Base-by-base conservation (phyloP, 805 yeast genomes). In the Suhomyces kilbournensis region DNA sequence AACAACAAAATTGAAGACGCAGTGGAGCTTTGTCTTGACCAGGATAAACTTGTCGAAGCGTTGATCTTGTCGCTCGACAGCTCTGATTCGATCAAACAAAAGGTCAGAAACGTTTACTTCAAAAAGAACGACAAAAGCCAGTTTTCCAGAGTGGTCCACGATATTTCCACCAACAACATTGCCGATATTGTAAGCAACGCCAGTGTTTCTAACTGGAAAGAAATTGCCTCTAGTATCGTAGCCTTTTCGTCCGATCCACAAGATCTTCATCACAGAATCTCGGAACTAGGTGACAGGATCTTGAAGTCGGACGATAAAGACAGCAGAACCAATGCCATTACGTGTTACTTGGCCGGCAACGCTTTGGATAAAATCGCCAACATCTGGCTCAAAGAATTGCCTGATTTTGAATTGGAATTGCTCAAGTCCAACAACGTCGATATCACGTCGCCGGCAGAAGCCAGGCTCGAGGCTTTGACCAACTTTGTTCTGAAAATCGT, bases 401-500 rank as follows among this genome's bases (percentile, higher is more conserved):
- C 75, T 7, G 71, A 57, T 3, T 66, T 70, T 53, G 84, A 81
- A 62, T 52, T 61, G 4, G 62, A 61, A 32, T 71, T 76, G 51
- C 73, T 87, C 62, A 70, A 77, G 46, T 63, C 74, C 1, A 63
- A 72, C 26, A 85, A 82, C 57, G 53, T 56, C 28, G 67, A 74
- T 38, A 66, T 80, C 40, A 50, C 71, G 0, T 81, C 96, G 2
- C 83, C 90, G 1, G 86, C 87, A 51, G 94, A 87, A 57, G 96
- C 97, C 20, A 90, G 90, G 62, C 84, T 87, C 59, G 87, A 82
- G 59, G 87, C 97, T 7, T 75, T 93, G 66, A 85, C 86, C 49
- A 86, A 83, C 62, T 86, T 91, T 64, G 87, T 90, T 49, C 96
- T 89, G 67, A 92, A 92, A 69, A 80, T 92, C 55, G 81, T 90